Percentiles rank a stretch among this genome's conserved stretches.
Conservation (phyloP, 805 yeast species). For the Clavispora carvajalis region DNA sequence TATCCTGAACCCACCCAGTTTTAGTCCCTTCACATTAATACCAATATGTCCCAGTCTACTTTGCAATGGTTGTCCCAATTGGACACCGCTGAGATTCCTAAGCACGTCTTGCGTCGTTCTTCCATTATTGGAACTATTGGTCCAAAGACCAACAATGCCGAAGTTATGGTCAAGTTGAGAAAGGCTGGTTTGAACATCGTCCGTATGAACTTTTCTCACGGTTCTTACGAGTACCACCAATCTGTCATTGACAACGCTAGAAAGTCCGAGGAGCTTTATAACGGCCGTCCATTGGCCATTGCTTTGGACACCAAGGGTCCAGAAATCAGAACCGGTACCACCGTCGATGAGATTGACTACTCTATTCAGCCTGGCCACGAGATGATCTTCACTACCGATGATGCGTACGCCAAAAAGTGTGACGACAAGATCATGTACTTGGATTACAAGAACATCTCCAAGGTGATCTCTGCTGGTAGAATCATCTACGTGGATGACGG, state of each 20-base stretch:
- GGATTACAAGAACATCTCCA: slow-evolving; percentile 95
- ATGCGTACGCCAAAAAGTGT: slow-evolving; percentile 61
- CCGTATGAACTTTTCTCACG: slow-evolving; percentile 99
- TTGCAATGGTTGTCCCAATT: slow-evolving; percentile 80
- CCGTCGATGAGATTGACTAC: slow-evolving; percentile 71
- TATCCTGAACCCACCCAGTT: neutral
- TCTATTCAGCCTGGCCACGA: slow-evolving; percentile 82
- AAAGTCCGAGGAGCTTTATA: slow-evolving; percentile 82
- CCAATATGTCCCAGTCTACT: slow-evolving; percentile 38
- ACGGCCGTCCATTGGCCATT: slow-evolving; percentile 96
- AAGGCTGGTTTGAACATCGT: slow-evolving; percentile 97
- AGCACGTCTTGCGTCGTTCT: slow-evolving; percentile 80
- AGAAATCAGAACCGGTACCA: slow-evolving; percentile 98
- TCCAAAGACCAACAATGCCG: slow-evolving; percentile 92
- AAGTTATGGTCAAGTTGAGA: slow-evolving; percentile 78
- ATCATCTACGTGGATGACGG: slow-evolving; percentile 97
- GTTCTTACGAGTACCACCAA: slow-evolving; percentile 96
- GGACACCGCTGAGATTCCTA: slow-evolving; percentile 69
- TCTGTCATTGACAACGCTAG: slow-evolving; percentile 94
- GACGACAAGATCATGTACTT: slow-evolving; percentile 81
- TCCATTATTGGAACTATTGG: slow-evolving; percentile 99
- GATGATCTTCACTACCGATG: slow-evolving; percentile 92
- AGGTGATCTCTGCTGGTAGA: slow-evolving; percentile 83
- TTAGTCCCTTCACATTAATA: neutral
- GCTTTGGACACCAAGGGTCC: slow-evolving; percentile 99